Evolutionary conservation across 345 rosid genomes (phyloP), one percentile per base, ranked within the genome.

Genomic region (Syzygium aromaticum): DNA sequence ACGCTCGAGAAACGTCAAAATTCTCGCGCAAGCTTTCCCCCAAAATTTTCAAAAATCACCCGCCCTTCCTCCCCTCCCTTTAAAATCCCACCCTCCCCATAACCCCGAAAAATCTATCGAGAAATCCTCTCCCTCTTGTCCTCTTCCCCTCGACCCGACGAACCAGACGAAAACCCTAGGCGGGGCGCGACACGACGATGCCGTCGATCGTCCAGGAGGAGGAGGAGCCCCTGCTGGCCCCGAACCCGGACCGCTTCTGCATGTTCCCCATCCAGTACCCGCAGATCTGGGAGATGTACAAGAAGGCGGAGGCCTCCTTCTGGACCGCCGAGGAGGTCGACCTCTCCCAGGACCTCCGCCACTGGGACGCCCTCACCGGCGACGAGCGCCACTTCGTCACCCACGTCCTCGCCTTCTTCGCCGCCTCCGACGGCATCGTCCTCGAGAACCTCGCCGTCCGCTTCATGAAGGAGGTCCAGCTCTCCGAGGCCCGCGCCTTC

Each of bases 271-370:
- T 96, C 84, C 94, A 96, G 49, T 95, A 95, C 88, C 99, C 99
- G 0, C 90, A 95, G 91, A 92, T 98, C 77, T 98, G 99, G 99
- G 98, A 98, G 84, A 96, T 96, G 99, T 96, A 98, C 93, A 96
- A 98, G 95, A 94, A 98, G 85, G 98, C 98, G 27, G 99, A 95
- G 86, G 99, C 99, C 51, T 98, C 99, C 1, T 98, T 98, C 78
- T 98, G 99, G 98, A 98, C 99, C 5, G 99, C 99, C 7, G 99
- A 98, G 90, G 99, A 98, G 88, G 99, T 98, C 46, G 99, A 98
- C 64, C 94, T 98, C 82, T 98, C 99, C 7, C 92, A 91, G 43
- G 99, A 98, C 86, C 57, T 85, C 16, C 94, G 95, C 51, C 96
- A 95, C 87, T 96, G 99, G 99, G 98, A 94, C 27, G 2, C 86